Percentiles rank a stretch among this genome's conserved stretches.
phyloP scores from a whole-genome alignment of 1,284 basidiomycete species.

The Grifola frondosa region DNA sequence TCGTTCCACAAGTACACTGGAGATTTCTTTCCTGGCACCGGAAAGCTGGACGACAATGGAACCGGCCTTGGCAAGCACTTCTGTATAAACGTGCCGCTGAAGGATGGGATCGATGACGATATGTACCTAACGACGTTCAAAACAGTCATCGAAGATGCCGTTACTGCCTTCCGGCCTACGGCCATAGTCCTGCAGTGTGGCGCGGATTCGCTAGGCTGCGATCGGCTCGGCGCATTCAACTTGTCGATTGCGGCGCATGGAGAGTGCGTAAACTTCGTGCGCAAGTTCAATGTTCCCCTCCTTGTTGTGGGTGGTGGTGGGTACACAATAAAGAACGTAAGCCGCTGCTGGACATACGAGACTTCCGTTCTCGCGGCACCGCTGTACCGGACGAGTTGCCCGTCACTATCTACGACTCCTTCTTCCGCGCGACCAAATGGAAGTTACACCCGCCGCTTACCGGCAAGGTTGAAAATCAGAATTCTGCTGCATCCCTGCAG shows the following conservation, averaged over 20 bases:
- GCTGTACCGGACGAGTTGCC: slow-evolving; percentile 87
- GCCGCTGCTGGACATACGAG: slow-evolving; percentile 99
- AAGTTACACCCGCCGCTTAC: slow-evolving; percentile 92
- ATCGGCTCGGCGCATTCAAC: slow-evolving; percentile 96
- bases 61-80: slow-evolving; percentile 90
- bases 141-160: slow-evolving; percentile 92
- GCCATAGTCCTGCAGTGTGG: slow-evolving; percentile 97
- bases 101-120: slow-evolving; percentile 97
- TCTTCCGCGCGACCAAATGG: slow-evolving; percentile 90
- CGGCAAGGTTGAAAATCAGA: slow-evolving; percentile 91
- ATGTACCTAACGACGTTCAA: slow-evolving; percentile 97
- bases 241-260: slow-evolving; percentile 99
- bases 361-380: slow-evolving; percentile 88
- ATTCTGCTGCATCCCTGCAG: slow-evolving; percentile 80
- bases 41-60: slow-evolving; percentile 91
- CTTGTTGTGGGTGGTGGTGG: slow-evolving; percentile 94
- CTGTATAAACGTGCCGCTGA: slow-evolving; percentile 91
- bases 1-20: slow-evolving; percentile 99
- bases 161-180: slow-evolving; percentile 86
- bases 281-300: slow-evolving; percentile 87
- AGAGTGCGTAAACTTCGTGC: slow-evolving; percentile 96
- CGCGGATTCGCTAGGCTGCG: slow-evolving; percentile 94
- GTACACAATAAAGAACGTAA: slow-evolving; percentile 94
- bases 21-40: slow-evolving; percentile 97
- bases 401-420: slow-evolving; percentile 87